phyloP scores from a whole-genome alignment of 2,329 filamentous ascomycete species.

The Pestalotiopsis sp. region DNA sequence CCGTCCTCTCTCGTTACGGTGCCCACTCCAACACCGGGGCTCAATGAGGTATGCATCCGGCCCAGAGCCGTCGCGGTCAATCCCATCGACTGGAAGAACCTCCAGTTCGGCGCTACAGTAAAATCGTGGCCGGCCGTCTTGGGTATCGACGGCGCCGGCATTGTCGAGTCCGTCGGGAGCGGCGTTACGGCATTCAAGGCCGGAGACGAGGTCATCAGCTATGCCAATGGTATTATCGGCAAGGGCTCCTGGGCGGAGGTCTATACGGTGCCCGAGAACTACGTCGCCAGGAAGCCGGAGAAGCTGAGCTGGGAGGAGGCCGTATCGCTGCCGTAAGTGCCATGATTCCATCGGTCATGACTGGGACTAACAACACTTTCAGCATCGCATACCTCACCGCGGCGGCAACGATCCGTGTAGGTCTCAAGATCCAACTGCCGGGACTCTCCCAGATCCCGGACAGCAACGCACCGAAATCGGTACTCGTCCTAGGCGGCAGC shows the following conservation, averaged over 20 bases:
- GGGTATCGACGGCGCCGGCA: constrained; percentile 36
- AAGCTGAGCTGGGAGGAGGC: constrained; percentile 33
- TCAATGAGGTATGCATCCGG: constrained; percentile 34
- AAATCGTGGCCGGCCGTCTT: constrained; percentile 34
- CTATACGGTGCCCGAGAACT: constrained; percentile 20
- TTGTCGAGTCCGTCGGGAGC: constrained; percentile 34
- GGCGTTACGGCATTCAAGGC: constrained; percentile 28
- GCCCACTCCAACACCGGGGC: constrained; percentile 21
- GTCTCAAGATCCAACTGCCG: constrained; percentile 29
- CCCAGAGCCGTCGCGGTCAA: constrained; percentile 35
- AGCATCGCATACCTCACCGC: constrained; percentile 29
- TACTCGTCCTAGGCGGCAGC: constrained; percentile 39
- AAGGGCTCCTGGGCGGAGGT: constrained; percentile 31
- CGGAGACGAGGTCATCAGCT: constrained; percentile 32
- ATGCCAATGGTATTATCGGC: constrained; percentile 11
- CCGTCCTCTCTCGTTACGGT: constrained; percentile 19
- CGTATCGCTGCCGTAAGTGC: constrained; percentile 29
- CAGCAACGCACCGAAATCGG: constrained; percentile 18
- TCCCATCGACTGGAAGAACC: constrained; percentile 35
- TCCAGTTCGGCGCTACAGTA: constrained; percentile 29
- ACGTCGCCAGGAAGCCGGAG: constrained; percentile 30
- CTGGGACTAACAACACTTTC: not conserved
- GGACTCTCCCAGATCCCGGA: constrained; percentile 14
- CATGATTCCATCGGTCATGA: no score
- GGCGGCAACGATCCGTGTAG: constrained; percentile 22